These are phyloP conservation scores for Nigrospora osmanthi DNA, from an alignment of 2,329 filamentous ascomycete species.

Conservation along the genomic window DNA sequence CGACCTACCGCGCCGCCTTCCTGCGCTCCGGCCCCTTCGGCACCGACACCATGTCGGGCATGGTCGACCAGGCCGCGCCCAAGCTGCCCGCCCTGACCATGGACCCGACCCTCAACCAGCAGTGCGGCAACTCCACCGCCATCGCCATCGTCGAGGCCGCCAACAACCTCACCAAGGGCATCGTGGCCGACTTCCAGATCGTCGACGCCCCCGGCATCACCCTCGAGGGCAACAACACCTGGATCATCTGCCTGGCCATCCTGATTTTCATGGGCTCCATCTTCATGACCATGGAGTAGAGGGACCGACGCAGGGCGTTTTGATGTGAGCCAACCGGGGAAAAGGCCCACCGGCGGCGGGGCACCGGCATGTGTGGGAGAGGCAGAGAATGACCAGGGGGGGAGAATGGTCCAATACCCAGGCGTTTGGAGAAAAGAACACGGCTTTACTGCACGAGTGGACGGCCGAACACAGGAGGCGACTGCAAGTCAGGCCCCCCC, in stretches of 20 bases:
- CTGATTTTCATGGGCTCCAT: neutral
- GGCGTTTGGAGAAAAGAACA: too few relatives aligned
- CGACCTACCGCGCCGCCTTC: conserved; percentile 36
- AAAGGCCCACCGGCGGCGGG: too few relatives aligned
- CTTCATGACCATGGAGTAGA: neutral
- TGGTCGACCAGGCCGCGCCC: conserved; percentile 31
- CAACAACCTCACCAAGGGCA: conserved; percentile 33
- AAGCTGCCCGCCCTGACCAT: conserved; percentile 28
- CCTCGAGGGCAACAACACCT: neutral
- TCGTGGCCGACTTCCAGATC: conserved; percentile 26
- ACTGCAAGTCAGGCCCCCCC: too few relatives aligned
- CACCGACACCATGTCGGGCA: conserved; percentile 25
- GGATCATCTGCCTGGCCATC: neutral
- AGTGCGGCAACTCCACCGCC: conserved; percentile 36
- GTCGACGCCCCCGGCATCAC: conserved; percentile 17
- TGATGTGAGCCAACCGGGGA: too few relatives aligned
- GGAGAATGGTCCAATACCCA: too few relatives aligned
- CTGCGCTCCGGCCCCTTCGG: conserved; percentile 32
- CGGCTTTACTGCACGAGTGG: too few relatives aligned
- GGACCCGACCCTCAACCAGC: conserved; percentile 29
- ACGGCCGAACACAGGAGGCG: too few relatives aligned
- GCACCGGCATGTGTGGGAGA: too few relatives aligned
- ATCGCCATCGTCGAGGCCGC: conserved; percentile 34
- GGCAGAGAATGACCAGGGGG: too few relatives aligned
- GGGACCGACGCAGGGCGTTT: too few relatives aligned